A percentile compares a stretch with the other conserved stretches of the same genome.
phyloP scores from a whole-genome alignment of 768 basidiomycete genomes.

The Filobasidium wieringae region DNA sequence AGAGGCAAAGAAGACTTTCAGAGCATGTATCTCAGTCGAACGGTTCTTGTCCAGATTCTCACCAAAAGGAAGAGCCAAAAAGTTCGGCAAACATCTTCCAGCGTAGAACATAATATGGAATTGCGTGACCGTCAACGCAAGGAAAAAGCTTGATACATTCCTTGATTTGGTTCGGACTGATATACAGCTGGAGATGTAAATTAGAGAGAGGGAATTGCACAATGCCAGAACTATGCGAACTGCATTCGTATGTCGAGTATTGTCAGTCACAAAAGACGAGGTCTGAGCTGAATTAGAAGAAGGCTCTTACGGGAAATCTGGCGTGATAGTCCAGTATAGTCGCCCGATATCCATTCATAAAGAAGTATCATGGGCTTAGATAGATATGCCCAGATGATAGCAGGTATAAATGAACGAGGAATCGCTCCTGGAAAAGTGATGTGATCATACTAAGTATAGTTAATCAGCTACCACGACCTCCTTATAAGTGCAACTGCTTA shows the following conservation, averaged over 20 bases:
- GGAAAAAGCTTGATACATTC: conserved; percentile 49
- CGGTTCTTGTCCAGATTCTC: conserved; percentile 20
- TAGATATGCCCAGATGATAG: conserved; percentile 54
- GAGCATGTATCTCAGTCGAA: conserved; percentile 12
- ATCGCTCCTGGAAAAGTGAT: conserved; percentile 75
- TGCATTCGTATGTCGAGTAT: conserved; percentile 39
- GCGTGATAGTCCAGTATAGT: neutral
- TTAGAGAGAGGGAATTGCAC: conserved; percentile 53
- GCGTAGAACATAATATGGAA: conserved; percentile 93
- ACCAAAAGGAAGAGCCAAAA: conserved; percentile 78
- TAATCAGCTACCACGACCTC: too few relatives aligned
- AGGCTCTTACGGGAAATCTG: neutral
- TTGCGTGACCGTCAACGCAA: conserved; percentile 62
- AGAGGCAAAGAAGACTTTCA: too few relatives aligned
- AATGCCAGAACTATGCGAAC: conserved; percentile 63
- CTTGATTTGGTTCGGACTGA: conserved; percentile 20
- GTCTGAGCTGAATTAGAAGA: neutral
- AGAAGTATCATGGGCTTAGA: conserved; percentile 47
- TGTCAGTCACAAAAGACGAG: neutral
- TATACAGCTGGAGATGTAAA: conserved; percentile 54
- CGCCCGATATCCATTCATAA: conserved; percentile 13
- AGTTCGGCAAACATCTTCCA: conserved; percentile 85
- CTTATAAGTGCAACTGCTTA: neutral
- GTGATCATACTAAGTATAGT: conserved; percentile 96
- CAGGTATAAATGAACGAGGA: conserved; percentile 75